These are phyloP conservation scores for Cryptococcus maquisensis DNA, from an alignment of 1,284 basidiomycete genomes.

Conservation along the genomic window DNA sequence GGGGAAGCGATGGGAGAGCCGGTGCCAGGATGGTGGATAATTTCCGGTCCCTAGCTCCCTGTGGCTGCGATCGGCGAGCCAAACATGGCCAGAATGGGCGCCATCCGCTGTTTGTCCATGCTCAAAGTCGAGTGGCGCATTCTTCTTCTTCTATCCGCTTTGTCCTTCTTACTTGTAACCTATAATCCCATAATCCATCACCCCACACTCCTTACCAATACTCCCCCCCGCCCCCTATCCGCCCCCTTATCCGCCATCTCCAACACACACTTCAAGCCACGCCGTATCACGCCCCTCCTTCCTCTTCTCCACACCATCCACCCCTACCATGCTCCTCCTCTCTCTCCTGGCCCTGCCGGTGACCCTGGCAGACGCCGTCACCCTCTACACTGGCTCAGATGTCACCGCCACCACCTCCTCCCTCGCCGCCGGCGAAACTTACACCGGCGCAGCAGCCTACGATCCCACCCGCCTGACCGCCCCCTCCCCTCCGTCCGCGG, in stretches of 20 bases:
- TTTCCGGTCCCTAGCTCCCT: no score
- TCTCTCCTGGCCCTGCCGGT: neutral
- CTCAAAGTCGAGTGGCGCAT: no score
- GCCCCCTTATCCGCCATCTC: neutral
- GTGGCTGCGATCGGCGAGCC: no score
- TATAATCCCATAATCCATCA: no score
- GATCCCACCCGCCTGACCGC: slow-evolving; percentile 33
- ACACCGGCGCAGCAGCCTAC: slow-evolving; percentile 39
- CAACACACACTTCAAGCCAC: neutral
- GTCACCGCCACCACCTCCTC: slow-evolving; percentile 14
- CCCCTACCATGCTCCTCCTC: neutral
- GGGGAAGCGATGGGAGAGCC: no score
- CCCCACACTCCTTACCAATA: neutral
- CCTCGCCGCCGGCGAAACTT: slow-evolving; percentile 18
- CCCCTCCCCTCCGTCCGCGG: slow-evolving; percentile 31
- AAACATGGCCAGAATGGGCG: no score
- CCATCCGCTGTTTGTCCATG: no score
- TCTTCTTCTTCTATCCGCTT: no score
- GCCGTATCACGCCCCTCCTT: neutral
- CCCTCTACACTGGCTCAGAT: slow-evolving; percentile 23
- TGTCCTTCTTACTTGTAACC: no score
- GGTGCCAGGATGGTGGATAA: no score
- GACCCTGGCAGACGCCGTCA: slow-evolving; percentile 9
- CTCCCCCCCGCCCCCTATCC: neutral
- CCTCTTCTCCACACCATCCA: neutral